Base-by-base conservation (phyloP, 495 filamentous ascomycete genomes). In the Tuber brumale region DNA sequence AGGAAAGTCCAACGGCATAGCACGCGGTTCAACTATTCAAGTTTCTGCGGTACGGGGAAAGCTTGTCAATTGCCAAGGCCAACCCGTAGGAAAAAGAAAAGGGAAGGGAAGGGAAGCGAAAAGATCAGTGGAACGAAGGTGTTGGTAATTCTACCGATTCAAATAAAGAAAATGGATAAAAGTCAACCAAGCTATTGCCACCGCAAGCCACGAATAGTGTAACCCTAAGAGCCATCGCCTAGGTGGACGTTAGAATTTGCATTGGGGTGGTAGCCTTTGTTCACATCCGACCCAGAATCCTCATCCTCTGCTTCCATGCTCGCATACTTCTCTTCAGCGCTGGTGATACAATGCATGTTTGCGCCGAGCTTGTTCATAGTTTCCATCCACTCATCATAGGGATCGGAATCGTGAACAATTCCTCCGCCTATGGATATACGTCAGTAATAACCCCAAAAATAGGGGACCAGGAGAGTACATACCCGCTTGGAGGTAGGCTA, bases 311-410 rank as follows among this genome's bases (percentile, higher is more conserved):
- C 84, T 75, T 88, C 86, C 83, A 88, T 79, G 76, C 84, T 84
- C 70, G 89, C 83, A 81, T 95, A 93, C 80, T 90, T 88, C 80
- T 90, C 88, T 84, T 99, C 95, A 10, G 95, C 95, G 43, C 89
- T 87, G 76, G 88, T 89, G 83, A 99, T 95, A 84, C 93, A 95
- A 44, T 90, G 87, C 86, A 96, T 92, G 84, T 94, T 97, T 46
- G 92, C 93, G 27, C 92, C 90, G 41, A 97, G 86, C 87, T 99
- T 99, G 85, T 99, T 97, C 85, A 99, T 91, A 69, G 95, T 99
- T 89, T 99, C 95, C 82, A 95, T 87, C 86, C 91, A 98, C 86
- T 98, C 95, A 75, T 99, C 95, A 81, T 94, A 93, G 61, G 90
- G 90, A 83, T 97, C 95, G 21, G 92, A 94, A 84, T 99, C 95